Conservation (phyloP, 257 asterid species). For the Leptodermis oblonga region DNA sequence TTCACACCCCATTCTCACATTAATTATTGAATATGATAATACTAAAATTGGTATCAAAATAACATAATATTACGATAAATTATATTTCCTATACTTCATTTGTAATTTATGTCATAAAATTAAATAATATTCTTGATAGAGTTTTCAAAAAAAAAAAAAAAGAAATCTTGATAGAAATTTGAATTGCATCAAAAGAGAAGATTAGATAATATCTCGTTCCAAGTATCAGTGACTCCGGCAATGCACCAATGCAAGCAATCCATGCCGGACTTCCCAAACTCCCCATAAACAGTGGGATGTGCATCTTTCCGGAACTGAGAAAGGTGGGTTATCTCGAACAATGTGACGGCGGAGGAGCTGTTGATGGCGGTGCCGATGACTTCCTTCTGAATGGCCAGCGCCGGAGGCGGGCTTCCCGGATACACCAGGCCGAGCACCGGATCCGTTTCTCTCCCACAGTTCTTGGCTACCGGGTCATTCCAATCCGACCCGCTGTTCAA, state of each 20-base stretch:
- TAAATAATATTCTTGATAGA: no score
- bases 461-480: constrained; percentile 9
- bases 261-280: constrained; percentile 14
- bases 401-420: constrained; percentile 13
- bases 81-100: no score
- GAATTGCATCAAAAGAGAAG: constrained; percentile 16
- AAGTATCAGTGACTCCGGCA: constrained; percentile 80
- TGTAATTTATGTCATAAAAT: no score
- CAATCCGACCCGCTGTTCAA: constrained; percentile 23
- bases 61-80: no score
- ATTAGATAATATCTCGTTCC: constrained; percentile 71
- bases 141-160: no score
- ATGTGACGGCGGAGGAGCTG: constrained; percentile 19
- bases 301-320: constrained; percentile 26
- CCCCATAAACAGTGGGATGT: constrained; percentile 35
- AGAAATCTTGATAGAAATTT: no score
- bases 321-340: constrained; percentile 23
- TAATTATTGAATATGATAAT: no score
- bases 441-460: constrained; percentile 11
- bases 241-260: constrained; percentile 92
- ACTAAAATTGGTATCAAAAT: no score
- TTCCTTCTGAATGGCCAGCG: constrained; percentile 13
- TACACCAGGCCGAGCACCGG: constrained; percentile 16
- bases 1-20: no score
- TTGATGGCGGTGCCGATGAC: constrained; percentile 10